Conservation (phyloP, 495 filamentous ascomycete genomes). For the Hypomontagnella submonticulosa region DNA sequence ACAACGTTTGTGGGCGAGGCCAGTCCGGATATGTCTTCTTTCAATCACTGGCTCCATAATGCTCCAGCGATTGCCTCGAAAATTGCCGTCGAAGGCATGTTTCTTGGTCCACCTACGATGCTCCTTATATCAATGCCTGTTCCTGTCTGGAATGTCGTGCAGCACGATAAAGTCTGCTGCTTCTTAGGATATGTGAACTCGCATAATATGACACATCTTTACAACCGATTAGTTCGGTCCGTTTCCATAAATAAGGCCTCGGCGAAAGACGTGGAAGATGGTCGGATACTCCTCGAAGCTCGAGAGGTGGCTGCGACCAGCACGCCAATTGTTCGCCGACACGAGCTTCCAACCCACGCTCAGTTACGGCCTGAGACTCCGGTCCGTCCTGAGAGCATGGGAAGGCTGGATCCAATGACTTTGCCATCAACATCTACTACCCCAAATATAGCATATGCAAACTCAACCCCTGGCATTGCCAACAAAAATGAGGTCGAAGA, state of each 20-base stretch:
- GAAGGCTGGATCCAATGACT: conserved; percentile 36
- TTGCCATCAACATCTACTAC: conserved; percentile 34
- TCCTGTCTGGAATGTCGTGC: conserved; percentile 64
- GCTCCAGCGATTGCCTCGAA: conserved; percentile 59
- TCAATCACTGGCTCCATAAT: conserved; percentile 67
- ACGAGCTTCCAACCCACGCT: conserved; percentile 40
- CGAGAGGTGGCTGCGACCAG: conserved; percentile 47
- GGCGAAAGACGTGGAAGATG: conserved; percentile 61
- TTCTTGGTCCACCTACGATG: conserved; percentile 67
- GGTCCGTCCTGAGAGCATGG: conserved; percentile 43
- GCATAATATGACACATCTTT: conserved; percentile 67
- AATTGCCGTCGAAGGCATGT: conserved; percentile 68
- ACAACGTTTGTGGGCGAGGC: conserved; percentile 67
- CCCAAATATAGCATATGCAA: conserved; percentile 37
- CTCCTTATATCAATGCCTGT: conserved; percentile 67
- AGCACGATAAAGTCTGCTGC: conserved; percentile 67
- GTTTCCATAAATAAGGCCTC: conserved; percentile 51
- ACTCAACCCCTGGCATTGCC: conserved; percentile 33
- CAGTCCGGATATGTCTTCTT: conserved; percentile 66
- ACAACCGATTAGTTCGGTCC: conserved; percentile 61
- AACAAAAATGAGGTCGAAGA: conserved; percentile 65
- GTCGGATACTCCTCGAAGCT: conserved; percentile 60
- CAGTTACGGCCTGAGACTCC: conserved; percentile 50
- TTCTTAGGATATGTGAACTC: conserved; percentile 66
- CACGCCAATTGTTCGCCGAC: conserved; percentile 45